A percentile compares a stretch with the other conserved stretches of the same genome.
phyloP scores from a whole-genome alignment of 1,284 basidiomycete genomes.

The Papiliotrema laurentii region DNA sequence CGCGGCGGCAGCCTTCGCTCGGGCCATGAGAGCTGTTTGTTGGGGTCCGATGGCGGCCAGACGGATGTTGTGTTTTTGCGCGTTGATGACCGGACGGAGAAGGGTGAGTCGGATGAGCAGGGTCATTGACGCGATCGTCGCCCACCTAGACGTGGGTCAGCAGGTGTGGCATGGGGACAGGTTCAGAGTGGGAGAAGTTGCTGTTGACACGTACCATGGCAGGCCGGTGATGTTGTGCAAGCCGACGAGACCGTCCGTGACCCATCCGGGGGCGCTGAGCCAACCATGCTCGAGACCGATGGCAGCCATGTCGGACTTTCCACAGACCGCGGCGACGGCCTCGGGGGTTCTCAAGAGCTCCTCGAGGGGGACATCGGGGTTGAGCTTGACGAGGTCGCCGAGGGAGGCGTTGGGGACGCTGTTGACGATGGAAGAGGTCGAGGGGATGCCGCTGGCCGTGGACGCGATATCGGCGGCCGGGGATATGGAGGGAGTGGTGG shows the following conservation, averaged over 20 bases:
- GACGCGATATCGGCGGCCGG: background rate
- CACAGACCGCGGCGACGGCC: conserved; percentile 51
- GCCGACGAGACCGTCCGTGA: conserved; percentile 61
- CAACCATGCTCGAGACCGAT: conserved; percentile 63
- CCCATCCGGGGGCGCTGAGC: conserved; percentile 59
- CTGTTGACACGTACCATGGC: conserved; percentile 57
- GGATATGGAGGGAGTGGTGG: background rate
- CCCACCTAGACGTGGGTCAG: conserved; percentile 52
- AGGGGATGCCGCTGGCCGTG: background rate
- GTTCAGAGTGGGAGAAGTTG: background rate
- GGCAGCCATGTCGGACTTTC: conserved; percentile 72
- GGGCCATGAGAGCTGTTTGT: conserved; percentile 56
- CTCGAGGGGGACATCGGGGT: conserved; percentile 33
- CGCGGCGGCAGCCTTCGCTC: conserved; percentile 51
- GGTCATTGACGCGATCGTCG: conserved; percentile 69
- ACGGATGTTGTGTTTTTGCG: conserved; percentile 64
- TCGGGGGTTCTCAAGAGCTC: conserved; percentile 45
- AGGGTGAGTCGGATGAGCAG: conserved; percentile 64
- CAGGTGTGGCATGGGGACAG: background rate
- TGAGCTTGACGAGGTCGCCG: conserved; percentile 35
- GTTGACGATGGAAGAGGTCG: background rate
- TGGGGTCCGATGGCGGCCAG: conserved; percentile 63
- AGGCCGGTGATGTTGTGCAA: conserved; percentile 69
- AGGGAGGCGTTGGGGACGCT: conserved; percentile 32
- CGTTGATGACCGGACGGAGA: conserved; percentile 65